Conservation (phyloP, 2,329 filamentous ascomycete genomes). For the Trichoderma sp. region DNA sequence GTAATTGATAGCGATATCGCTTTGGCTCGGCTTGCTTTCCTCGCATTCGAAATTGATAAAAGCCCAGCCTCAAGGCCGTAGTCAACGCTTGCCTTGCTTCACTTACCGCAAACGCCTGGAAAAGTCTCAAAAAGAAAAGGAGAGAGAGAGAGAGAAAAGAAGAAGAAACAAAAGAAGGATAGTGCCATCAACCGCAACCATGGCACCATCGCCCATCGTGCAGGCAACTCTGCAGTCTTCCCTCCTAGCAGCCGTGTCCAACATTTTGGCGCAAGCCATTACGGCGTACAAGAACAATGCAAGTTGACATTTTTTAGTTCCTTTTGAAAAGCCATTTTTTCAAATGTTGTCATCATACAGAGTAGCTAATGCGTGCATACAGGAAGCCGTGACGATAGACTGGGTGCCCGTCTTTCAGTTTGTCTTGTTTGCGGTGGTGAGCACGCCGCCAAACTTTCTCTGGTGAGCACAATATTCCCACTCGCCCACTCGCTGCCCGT, state of each 20-base stretch:
- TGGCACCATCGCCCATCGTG: slow-evolving; percentile 52
- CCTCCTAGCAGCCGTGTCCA: slow-evolving; percentile 66
- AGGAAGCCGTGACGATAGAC: slow-evolving; percentile 65
- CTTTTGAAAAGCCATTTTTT: no score
- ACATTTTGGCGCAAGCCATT: slow-evolving; percentile 72
- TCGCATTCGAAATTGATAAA: not conserved
- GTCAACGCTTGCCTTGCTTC: not conserved
- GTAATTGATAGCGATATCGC: not conserved
- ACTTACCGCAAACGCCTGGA: not conserved
- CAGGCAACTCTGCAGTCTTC: slow-evolving; percentile 66
- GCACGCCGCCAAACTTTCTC: slow-evolving; percentile 78
- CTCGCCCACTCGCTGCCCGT: no score
- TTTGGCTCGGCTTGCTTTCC: not conserved
- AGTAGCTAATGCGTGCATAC: not conserved
- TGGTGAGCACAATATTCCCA: slow-evolving; percentile 57
- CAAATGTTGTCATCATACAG: not conserved
- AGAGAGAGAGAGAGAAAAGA: not conserved
- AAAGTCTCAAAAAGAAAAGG: no score
- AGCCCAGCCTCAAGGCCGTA: not conserved
- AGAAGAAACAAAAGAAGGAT: not conserved
- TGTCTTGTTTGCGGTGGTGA: slow-evolving; percentile 69
- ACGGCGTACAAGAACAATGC: slow-evolving; percentile 63
- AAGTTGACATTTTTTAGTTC: slow-evolving; percentile 24
- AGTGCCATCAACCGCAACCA: slow-evolving; percentile 16
- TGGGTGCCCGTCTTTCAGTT: slow-evolving; percentile 74